These are phyloP conservation scores for Apiospora phragmitis DNA, from an alignment of 2,329 filamentous ascomycete species.

Conservation along the genomic window DNA sequence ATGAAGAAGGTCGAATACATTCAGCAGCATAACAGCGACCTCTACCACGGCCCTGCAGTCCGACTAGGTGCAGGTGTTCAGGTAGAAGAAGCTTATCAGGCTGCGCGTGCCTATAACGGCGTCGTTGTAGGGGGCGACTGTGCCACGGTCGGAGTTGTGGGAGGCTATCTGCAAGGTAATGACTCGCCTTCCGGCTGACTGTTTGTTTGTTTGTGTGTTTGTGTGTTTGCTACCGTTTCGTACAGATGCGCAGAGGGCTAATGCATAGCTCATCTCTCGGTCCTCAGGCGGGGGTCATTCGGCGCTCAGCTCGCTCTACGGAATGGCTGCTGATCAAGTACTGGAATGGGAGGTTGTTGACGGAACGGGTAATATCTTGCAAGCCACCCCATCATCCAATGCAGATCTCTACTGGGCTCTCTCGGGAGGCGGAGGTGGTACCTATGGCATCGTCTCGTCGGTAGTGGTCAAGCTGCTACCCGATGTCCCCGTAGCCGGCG, in stretches of 20 bases:
- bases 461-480: slow-evolving; percentile 25
- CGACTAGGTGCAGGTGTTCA: slow-evolving; percentile 51
- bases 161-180: slow-evolving; percentile 62
- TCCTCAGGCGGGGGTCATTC: slow-evolving; percentile 63
- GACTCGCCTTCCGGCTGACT: too few relatives aligned
- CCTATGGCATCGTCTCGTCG: slow-evolving; percentile 44
- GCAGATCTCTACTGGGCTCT: slow-evolving; percentile 56
- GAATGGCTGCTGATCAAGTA: slow-evolving; percentile 60
- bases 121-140: slow-evolving; percentile 50
- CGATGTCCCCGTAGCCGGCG: slow-evolving; percentile 21
- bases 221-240: too few relatives aligned
- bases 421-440: slow-evolving; percentile 48
- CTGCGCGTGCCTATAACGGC: slow-evolving; percentile 19
- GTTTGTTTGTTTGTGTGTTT: too few relatives aligned
- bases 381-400: slow-evolving; percentile 42
- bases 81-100: slow-evolving; percentile 17
- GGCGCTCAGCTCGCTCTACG: slow-evolving; percentile 51
- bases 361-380: slow-evolving; percentile 27
- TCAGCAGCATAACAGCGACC: too few relatives aligned
- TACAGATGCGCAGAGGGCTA: too few relatives aligned
- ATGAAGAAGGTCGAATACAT: slow-evolving; percentile 33
- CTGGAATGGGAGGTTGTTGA: slow-evolving; percentile 49
- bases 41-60: slow-evolving; percentile 46
- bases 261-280: too few relatives aligned
- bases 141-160: slow-evolving; percentile 56